phyloP scores from a whole-genome alignment of 2,329 filamentous ascomycete species.

The Colletotrichum costaricense region DNA sequence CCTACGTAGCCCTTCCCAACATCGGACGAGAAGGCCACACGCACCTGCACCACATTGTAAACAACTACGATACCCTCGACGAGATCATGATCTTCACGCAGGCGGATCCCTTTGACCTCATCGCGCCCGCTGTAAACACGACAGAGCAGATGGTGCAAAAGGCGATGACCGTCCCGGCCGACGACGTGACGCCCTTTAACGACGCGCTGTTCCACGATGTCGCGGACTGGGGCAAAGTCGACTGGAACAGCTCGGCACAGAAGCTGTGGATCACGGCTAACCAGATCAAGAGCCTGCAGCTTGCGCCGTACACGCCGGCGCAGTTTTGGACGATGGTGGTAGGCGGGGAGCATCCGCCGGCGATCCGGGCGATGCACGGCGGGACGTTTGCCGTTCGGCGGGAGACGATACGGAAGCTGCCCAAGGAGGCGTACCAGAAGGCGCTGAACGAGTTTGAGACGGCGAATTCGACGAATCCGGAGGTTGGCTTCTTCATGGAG shows the following conservation, averaged over 20 bases:
- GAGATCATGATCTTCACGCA: slow-evolving; percentile 36
- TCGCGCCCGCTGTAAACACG: slow-evolving; percentile 18
- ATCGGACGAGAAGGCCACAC: slow-evolving; percentile 33
- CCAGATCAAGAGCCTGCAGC: slow-evolving; percentile 25
- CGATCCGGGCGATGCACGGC: slow-evolving; percentile 35
- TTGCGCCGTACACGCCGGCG: slow-evolving; percentile 28
- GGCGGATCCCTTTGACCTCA: slow-evolving; percentile 30
- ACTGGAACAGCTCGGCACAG: slow-evolving; percentile 33
- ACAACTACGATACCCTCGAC: slow-evolving; percentile 28
- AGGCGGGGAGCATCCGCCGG: slow-evolving; percentile 25
- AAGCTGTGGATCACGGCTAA: slow-evolving; percentile 33
- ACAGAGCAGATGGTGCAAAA: slow-evolving; percentile 25
- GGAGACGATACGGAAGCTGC: slow-evolving; percentile 30
- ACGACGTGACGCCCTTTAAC: slow-evolving; percentile 37
- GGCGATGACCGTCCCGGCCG: slow-evolving; percentile 4
- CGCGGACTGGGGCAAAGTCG: slow-evolving; percentile 29
- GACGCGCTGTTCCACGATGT: slow-evolving; percentile 21
- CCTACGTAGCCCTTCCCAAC: slow-evolving; percentile 29
- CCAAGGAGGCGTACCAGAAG: slow-evolving; percentile 17
- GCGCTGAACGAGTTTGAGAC: slow-evolving; percentile 31
- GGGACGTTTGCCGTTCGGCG: slow-evolving; percentile 31
- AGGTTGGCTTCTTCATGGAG: slow-evolving; percentile 36
- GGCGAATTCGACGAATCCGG: slow-evolving; percentile 33
- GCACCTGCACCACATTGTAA: slow-evolving; percentile 26
- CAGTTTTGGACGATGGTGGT: slow-evolving; percentile 31